Evolutionary conservation across 2,329 filamentous ascomycete genomes (phyloP).

Genomic region (Epichloe uncinata): DNA sequence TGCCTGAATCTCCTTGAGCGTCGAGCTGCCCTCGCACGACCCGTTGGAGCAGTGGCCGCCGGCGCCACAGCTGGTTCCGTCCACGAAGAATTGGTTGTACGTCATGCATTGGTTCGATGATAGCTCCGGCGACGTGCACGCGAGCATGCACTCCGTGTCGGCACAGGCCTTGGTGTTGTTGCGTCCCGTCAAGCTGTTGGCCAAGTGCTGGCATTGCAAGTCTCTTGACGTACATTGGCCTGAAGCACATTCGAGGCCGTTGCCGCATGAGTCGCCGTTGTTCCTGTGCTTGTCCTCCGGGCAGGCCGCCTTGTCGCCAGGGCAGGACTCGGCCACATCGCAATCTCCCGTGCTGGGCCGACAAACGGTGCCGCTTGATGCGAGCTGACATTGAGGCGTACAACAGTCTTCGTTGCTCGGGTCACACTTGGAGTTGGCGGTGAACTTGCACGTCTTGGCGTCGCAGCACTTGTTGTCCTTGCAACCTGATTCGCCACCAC

Average conservation of each 20-base stretch:
- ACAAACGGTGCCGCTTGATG: slow-evolving; percentile 58
- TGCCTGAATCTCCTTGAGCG: slow-evolving; percentile 54
- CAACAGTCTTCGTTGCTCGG: slow-evolving; percentile 74
- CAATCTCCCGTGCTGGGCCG: slow-evolving; percentile 67
- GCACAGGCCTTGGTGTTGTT: slow-evolving; percentile 74
- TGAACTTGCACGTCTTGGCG: slow-evolving; percentile 75
- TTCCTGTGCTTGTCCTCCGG: slow-evolving; percentile 56
- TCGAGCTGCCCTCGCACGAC: slow-evolving; percentile 56
- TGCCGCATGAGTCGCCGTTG: slow-evolving; percentile 61
- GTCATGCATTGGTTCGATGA: slow-evolving; percentile 53
- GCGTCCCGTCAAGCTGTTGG: slow-evolving; percentile 58
- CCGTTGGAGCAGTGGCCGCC: slow-evolving; percentile 73
- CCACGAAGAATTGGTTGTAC: slow-evolving; percentile 83
- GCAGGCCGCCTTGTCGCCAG: slow-evolving; percentile 58
- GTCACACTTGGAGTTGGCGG: slow-evolving; percentile 61
- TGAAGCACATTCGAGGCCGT: slow-evolving; percentile 64
- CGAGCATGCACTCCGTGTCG: slow-evolving; percentile 52
- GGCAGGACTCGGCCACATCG: slow-evolving; percentile 75
- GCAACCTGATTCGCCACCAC: slow-evolving; percentile 64
- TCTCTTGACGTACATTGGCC: slow-evolving; percentile 92
- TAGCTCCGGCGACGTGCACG: slow-evolving; percentile 60
- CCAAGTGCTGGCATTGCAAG: slow-evolving; percentile 73
- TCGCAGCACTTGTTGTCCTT: slow-evolving; percentile 71
- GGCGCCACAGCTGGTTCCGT: slow-evolving; percentile 73
- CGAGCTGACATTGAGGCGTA: slow-evolving; percentile 51